Conservation (phyloP, 306 rosid species). For the Senna siamea region DNA sequence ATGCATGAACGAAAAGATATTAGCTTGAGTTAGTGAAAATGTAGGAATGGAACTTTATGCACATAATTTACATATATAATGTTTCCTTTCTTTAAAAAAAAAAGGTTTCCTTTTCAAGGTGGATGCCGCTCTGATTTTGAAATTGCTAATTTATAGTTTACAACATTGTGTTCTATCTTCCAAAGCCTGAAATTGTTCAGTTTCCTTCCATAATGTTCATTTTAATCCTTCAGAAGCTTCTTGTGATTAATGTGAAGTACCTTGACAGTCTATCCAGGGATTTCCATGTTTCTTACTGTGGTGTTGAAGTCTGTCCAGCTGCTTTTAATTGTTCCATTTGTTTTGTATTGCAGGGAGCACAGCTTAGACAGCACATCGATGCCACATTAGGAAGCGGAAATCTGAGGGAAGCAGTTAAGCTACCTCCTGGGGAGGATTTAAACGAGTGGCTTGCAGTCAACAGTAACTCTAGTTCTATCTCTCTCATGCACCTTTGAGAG, state of each 20-base stretch:
- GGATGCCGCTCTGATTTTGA: slow-evolving; percentile 28
- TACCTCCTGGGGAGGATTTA: slow-evolving; percentile 97
- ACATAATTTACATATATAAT: not conserved
- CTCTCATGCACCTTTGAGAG: slow-evolving; percentile 35
- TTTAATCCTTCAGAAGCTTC: too few species aligned
- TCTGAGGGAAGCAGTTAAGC: slow-evolving; percentile 99
- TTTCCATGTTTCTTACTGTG: slow-evolving; percentile 18
- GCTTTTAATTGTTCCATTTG: slow-evolving; percentile 5
- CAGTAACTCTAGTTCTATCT: slow-evolving; percentile 60
- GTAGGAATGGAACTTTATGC: slow-evolving; percentile 26
- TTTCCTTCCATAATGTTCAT: too few species aligned
- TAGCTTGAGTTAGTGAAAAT: slow-evolving; percentile 16
- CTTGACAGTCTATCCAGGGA: too few species aligned
- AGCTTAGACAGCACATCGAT: slow-evolving; percentile 96
- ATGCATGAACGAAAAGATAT: slow-evolving; percentile 8
- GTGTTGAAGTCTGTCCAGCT: not conserved
- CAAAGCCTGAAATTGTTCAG: too few species aligned
- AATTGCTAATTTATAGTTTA: slow-evolving; percentile 2
- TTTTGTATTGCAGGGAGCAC: slow-evolving; percentile 85
- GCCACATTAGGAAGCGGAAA: slow-evolving; percentile 97
- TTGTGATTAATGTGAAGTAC: too few species aligned
- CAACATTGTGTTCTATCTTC: not conserved
- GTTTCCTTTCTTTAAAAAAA: too few species aligned
- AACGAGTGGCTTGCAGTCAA: slow-evolving; percentile 99
- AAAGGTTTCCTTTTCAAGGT: not conserved